Conservation (phyloP, 331 rosid genomes). For the Stylosanthes scabra region DNA sequence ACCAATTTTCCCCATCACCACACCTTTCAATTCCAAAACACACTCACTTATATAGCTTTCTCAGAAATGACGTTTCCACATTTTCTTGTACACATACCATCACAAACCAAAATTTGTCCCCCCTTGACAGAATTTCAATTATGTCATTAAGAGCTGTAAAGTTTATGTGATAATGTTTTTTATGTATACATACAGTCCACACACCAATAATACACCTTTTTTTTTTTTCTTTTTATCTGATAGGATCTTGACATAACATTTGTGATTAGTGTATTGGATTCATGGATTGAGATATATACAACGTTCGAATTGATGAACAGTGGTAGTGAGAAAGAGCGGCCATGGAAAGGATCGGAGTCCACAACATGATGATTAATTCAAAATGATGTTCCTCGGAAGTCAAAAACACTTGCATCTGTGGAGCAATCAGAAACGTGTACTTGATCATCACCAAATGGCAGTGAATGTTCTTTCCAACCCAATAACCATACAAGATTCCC, state of each 20-base stretch:
- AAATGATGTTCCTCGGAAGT: slow-evolving; percentile 43
- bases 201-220: no score
- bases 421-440: slow-evolving; percentile 44
- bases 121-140: no score
- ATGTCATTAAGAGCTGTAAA: not conserved
- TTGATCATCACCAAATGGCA: slow-evolving; percentile 43
- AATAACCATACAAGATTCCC: slow-evolving; percentile 34
- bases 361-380: slow-evolving; percentile 51
- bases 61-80: not conserved
- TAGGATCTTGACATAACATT: no score
- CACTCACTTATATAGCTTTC: no score
- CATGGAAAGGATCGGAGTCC: slow-evolving; percentile 33
- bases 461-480: slow-evolving; percentile 40
- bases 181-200: no score
- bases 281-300: slow-evolving; percentile 16
- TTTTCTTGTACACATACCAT: not conserved
- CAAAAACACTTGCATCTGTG: slow-evolving; percentile 42
- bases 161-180: not conserved
- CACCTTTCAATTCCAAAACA: slow-evolving; percentile 25
- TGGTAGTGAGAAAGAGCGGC: slow-evolving; percentile 30
- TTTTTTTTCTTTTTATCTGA: no score
- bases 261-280: no score
- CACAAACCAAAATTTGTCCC: not conserved
- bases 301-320: slow-evolving; percentile 31
- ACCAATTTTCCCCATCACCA: slow-evolving; percentile 33